Percentiles rank a stretch among this genome's conserved stretches.
phyloP scores from a whole-genome alignment of 192 early-diverging fungal genomes.

The Coemansia reversa region DNA sequence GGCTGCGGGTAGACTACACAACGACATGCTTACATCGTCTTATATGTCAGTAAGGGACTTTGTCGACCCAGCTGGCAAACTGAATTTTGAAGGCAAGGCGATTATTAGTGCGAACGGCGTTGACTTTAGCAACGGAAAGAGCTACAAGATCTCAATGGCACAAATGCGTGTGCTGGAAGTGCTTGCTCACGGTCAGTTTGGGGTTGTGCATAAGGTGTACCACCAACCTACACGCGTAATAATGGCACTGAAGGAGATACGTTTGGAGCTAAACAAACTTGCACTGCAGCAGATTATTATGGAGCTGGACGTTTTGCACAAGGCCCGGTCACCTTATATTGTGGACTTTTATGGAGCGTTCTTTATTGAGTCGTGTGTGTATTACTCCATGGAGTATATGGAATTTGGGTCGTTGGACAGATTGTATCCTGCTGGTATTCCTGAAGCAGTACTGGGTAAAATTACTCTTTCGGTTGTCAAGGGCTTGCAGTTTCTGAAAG shows the following conservation, averaged over 20 bases:
- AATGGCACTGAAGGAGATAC: slow-evolving; percentile 93
- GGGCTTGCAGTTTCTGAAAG: slow-evolving; percentile 84
- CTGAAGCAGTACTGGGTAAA: slow-evolving; percentile 74
- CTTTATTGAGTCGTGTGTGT: slow-evolving; percentile 93
- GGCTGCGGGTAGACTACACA: neutral
- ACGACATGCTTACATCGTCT: slow-evolving; percentile 13
- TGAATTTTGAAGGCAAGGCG: slow-evolving; percentile 92
- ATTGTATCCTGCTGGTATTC: slow-evolving; percentile 76
- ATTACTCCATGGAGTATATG: slow-evolving; percentile 99
- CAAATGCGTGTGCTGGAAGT: slow-evolving; percentile 75
- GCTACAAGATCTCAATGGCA: slow-evolving; percentile 85
- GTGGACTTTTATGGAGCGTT: slow-evolving; percentile 99
- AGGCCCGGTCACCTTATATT: slow-evolving; percentile 81
- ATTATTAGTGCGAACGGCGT: slow-evolving; percentile 87
- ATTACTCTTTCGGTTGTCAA: slow-evolving; percentile 78
- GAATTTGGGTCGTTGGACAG: slow-evolving; percentile 91
- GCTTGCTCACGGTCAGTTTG: slow-evolving; percentile 90
- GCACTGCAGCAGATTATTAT: slow-evolving; percentile 92
- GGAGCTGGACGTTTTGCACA: slow-evolving; percentile 94
- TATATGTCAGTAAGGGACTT: slow-evolving; percentile 35
- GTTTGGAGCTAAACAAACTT: slow-evolving; percentile 85
- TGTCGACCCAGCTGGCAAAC: slow-evolving; percentile 63
- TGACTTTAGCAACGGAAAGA: slow-evolving; percentile 85
- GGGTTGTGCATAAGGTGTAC: slow-evolving; percentile 87
- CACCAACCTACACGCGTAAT: slow-evolving; percentile 81